Evolutionary conservation across 2,329 filamentous ascomycete genomes (phyloP).

Genomic region (Penicillium sp.): DNA sequence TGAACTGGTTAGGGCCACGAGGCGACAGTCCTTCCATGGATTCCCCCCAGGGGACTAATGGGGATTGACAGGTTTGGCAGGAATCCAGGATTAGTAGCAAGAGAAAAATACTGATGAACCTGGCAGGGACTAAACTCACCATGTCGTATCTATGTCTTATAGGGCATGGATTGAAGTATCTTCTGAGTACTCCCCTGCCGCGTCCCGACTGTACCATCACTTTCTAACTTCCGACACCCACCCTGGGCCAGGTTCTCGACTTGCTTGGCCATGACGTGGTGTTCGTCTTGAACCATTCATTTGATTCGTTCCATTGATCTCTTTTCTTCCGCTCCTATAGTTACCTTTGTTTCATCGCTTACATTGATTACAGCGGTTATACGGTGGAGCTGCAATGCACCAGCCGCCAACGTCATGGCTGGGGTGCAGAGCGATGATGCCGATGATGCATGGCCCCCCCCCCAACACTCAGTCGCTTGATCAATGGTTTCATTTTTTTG

Average conservation of each 20-base stretch:
- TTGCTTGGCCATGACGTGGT: conserved; percentile 3
- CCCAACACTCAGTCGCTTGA: background rate
- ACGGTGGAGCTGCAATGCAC: conserved; percentile 4
- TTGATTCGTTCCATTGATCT: too few species aligned
- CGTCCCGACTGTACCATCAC: too few species aligned
- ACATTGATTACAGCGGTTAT: background rate
- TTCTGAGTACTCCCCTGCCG: background rate
- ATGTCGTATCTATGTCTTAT: background rate
- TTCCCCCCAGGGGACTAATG: background rate
- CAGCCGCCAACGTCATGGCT: conserved; percentile 30
- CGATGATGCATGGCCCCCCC: background rate
- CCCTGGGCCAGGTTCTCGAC: background rate
- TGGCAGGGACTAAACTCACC: background rate
- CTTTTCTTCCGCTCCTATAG: background rate
- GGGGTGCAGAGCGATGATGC: background rate
- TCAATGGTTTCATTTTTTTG: background rate
- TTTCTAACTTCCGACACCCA: too few species aligned
- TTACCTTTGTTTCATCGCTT: background rate
- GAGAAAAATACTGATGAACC: background rate
- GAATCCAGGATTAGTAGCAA: background rate
- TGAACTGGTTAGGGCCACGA: conserved; percentile 12
- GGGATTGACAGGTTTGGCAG: background rate
- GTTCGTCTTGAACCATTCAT: background rate
- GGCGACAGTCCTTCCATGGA: conserved; percentile 19
- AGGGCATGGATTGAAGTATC: background rate